Base-by-base conservation (phyloP, 1,284 basidiomycete species). In the Pterulicium gracile region DNA sequence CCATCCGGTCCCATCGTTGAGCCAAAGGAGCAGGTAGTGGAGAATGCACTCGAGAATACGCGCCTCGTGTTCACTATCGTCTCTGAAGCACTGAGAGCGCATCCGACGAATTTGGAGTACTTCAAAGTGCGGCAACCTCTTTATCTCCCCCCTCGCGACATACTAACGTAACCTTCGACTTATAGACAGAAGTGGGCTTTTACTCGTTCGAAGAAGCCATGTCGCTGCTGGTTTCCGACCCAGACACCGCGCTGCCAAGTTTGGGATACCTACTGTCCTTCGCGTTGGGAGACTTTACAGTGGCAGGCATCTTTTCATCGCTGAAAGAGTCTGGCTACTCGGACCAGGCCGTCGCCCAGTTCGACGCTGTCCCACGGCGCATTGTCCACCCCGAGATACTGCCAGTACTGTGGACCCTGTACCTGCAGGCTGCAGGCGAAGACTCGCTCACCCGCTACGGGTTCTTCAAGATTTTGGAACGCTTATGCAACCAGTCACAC, bases 131-230 rank as follows among this genome's bases (percentile, higher is more conserved):
- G 77, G 60, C 19, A 23, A n/a, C 12, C 15, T 23, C n/a, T 19
- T 20, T 3, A 14, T 32, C 7, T 32, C n/a, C n/a, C n/a, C n/a
- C n/a, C n/a, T n/a, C n/a, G n/a, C n/a, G n/a, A n/a, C 27, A 32
- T 32, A 32, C 10, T 7, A 32, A 32, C 27, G 27, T n/a, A 32
- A 32, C 27, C n/a, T n/a, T 32, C 7, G n/a, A 39, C 7, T 35
- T 22, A 4, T 46, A 88, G 85, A 68, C 67, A 27, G 70, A 71
- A 48, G 78, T 88, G 5, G 81, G 82, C 2, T 87, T 81, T 51
- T 65, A 72, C 18, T 71, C 75, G 0, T 66, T 89, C 22, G 66
- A 68, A 4, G 67, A 77, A 47, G 77, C 83, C 0, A 5, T 39
- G 15, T 39, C 36, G 5, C 36, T 39, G 1, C 69, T 84, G 24